Evolutionary conservation across 2,329 filamentous ascomycete species (phyloP).

Genomic region (Phaeosphaeriaceae sp.): DNA sequence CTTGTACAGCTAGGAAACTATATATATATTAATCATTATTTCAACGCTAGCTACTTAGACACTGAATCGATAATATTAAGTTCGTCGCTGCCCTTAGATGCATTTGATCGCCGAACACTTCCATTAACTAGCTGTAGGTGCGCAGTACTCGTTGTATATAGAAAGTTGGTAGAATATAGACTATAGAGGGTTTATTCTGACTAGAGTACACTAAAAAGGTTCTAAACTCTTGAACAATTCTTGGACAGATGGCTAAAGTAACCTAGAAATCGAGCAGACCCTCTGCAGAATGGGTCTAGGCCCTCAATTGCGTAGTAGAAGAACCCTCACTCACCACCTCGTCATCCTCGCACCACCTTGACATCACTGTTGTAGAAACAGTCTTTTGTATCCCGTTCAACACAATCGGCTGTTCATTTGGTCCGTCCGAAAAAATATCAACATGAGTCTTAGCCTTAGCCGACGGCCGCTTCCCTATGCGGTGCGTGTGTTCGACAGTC

Average conservation of each 20-base stretch:
- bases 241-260: not conserved
- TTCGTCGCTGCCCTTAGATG: no score
- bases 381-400: conserved; percentile 3
- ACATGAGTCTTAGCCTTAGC: not conserved
- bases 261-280: no score
- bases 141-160: no score
- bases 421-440: conserved; percentile 2
- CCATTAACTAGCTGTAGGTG: no score
- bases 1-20: no score
- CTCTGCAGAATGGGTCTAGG: no score
- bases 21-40: no score
- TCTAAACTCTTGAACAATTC: not conserved
- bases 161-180: not conserved
- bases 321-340: not conserved
- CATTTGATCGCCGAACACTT: no score
- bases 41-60: no score
- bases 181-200: not conserved
- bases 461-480: not conserved
- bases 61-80: no score
- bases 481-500: not conserved
- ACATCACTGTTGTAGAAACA: conserved; percentile 2
- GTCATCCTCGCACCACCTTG: conserved; percentile 1
- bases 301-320: no score
- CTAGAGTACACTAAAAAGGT: not conserved
- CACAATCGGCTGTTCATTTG: not conserved